Base-by-base conservation (phyloP, 305 asterid genomes). In the Solanum hybrid region DNA sequence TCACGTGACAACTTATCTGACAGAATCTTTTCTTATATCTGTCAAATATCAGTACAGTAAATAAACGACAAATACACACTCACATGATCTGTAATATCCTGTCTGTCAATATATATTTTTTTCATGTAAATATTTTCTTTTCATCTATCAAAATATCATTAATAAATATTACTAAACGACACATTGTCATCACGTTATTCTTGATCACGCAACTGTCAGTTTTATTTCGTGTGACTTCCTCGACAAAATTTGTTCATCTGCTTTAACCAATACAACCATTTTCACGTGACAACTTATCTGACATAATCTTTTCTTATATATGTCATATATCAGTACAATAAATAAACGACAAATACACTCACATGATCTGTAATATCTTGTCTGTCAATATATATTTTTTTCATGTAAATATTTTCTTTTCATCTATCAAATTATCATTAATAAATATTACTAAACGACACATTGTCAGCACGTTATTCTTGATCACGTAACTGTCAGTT, bases 161-260 rank as follows among this genome's bases (percentile, higher is more conserved):
- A 51, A 15, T 51, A 51, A 57, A 57, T 17, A 17, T 57, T 57
- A 57, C 68, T 57, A 57, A 57, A 57, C 1, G 4, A 57, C n/a
- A 57, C 4, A 51, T 51, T 15, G n/a, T 0, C 10, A 51, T 0
- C 9, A 51, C 3, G 0, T 15, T 51, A 51, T 15, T 51, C n/a
- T 5, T 51, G 68, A 51, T 51, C 68, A 15, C 9, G 3, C 2
- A 51, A 51, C 4, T 51, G 4, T 0, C n/a, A 51, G 4, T 51
- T 15, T 45, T 45, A 45, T 15, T 3, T 51, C n/a, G 1, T 14
- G 31, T 10, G 77, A 70, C 13, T 70, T 10, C 15, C 5, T 6
- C 15, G 13, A 45, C 7, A 45, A 14, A 24, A 24, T 4, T 24
- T 70, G 1, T 11, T 24, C 31, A 70, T 24, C 0, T 70, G 12